Base-by-base conservation (phyloP, 2,329 filamentous ascomycete genomes). In the Fonsecaea nubica region DNA sequence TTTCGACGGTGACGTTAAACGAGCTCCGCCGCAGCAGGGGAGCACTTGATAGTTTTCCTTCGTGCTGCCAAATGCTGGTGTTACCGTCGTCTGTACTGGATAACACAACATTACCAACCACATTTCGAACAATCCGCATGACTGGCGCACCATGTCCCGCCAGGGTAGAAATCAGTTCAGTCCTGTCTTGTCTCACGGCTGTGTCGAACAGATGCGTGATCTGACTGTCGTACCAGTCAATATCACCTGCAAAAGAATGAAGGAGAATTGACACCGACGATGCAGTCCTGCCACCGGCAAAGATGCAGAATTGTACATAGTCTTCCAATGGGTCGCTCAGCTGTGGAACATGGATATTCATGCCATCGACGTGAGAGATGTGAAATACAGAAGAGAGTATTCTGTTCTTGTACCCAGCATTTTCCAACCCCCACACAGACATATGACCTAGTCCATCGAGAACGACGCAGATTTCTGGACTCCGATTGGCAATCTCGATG, bases 391-490 rank as follows among this genome's bases (percentile, higher is more conserved):
- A 88, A 33, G 87, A 84, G 3, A 85, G 83, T 66, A 86, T 87
- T 71, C 86, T 87, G 36, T 84, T 82, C 74, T 89, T 92, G 72
- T 87, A 89, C 40, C 90, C 90, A 21, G 96, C 86, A 74, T 94
- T 93, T 76, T 98, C 93, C 63, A 99, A 80, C 0, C 92, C 94
- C 92, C 94, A 97, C 0, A 92, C 92, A 48, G 92, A 93, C 90
- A 98, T 92, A 71, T 89, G 89, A 0, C 94, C 94, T 56, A 85
- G 82, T n/a, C 89, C 89, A 77, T 98, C 92, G 56, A 97, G 83
- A 8, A 94, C 88, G 30, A 98, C 84, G 71, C 93, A 95, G 2
- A 99, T 87, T 76, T 99, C 95, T 0, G 93, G 92, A 63, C 86
- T 91, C 60, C 90, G 89, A 68, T 94, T 95, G 9, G 92, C 92